A percentile compares a stretch with the other conserved stretches of the same genome.
Conservation (phyloP, 2,329 filamentous ascomycete genomes). For the Taxawa tesnikishii region DNA sequence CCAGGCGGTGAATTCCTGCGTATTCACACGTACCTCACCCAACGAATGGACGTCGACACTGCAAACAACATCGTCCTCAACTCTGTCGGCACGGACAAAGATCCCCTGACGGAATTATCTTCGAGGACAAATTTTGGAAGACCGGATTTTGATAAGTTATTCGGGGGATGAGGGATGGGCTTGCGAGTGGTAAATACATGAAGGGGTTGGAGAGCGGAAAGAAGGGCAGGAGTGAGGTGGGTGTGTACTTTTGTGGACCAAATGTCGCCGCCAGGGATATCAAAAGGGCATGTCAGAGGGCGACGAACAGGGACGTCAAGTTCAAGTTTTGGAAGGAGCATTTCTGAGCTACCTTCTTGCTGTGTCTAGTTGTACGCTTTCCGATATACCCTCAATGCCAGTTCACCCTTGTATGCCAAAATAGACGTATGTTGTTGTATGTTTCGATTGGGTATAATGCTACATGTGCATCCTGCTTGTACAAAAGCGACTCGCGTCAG, state of each 20-base stretch:
- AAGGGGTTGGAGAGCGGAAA: constrained; percentile 55
- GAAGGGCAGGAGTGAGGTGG: constrained; percentile 69
- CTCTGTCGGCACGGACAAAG: constrained; percentile 73
- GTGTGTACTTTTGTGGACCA: constrained; percentile 96
- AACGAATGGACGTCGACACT: constrained; percentile 82
- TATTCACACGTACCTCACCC: constrained; percentile 96
- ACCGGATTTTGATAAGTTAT: constrained; percentile 73
- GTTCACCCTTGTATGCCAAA: too few relatives aligned
- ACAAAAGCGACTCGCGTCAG: too few relatives aligned
- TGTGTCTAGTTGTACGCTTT: too few relatives aligned
- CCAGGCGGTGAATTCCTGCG: constrained; percentile 73
- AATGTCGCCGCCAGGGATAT: constrained; percentile 72
- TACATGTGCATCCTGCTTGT: too few relatives aligned
- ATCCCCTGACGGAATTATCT: constrained; percentile 85
- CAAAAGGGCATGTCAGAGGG: constrained; percentile 62
- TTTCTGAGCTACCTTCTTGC: too few relatives aligned
- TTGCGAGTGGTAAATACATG: constrained; percentile 75
- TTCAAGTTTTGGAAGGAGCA: constrained; percentile 99
- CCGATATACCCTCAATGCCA: too few relatives aligned
- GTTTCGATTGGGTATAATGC: too few relatives aligned
- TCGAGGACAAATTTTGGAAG: constrained; percentile 88
- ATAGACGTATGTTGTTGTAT: too few relatives aligned
- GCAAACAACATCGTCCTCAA: constrained; percentile 96
- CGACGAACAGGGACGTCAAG: constrained; percentile 64
- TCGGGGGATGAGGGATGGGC: constrained; percentile 77